Base-by-base conservation (phyloP, 169 alveolate genomes). In the Eimeria brunetti region DNA sequence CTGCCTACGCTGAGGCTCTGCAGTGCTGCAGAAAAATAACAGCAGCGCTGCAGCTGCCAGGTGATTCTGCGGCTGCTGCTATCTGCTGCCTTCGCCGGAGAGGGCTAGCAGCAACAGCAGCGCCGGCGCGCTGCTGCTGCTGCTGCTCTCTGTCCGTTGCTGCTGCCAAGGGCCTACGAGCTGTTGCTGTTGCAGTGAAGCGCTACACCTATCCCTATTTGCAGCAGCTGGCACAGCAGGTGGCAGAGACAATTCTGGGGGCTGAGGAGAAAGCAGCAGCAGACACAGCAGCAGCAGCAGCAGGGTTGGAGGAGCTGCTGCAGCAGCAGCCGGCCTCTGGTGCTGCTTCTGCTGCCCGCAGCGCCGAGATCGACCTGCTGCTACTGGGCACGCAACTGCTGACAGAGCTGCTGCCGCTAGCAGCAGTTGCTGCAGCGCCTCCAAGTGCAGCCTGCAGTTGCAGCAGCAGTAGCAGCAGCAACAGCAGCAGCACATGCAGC, bases 341-440 rank as follows among this genome's bases (percentile, higher is more conserved):
- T 49, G 90, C 58, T 53, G 90, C 76, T 36, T 49, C 90, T 56
- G 90, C 49, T 30, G 76, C 20, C 7, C 53, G 90, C 90, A 67
- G 81, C 67, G 9, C 14, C n/a, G 92, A 85, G 11, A 22, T 85
- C 46, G 92, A 85, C 80, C 62, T 85, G 49, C 81, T 85, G 92
- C 62, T 85, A 67, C 92, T 60, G 80, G 92, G 92, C 92, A 62
- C 92, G 81, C 92, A 85, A 22, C 83, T 85, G 81, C 80, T 85
- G 81, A 38, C 64, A 30, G 92, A 85, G 64, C 33, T 85, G 64
- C 81, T 85, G 38, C 92, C 92, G 5, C 80, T 85, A 36, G 92
- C 92, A n/a, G 81, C 92, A 60, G 81, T 56, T 22, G 92, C 80
- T 60, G 92, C 92, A 36, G 81, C 80, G 6, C 92, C 92, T 56